Conservation (phyloP, 768 basidiomycete species). For the Stropharia rugosoannulata region DNA sequence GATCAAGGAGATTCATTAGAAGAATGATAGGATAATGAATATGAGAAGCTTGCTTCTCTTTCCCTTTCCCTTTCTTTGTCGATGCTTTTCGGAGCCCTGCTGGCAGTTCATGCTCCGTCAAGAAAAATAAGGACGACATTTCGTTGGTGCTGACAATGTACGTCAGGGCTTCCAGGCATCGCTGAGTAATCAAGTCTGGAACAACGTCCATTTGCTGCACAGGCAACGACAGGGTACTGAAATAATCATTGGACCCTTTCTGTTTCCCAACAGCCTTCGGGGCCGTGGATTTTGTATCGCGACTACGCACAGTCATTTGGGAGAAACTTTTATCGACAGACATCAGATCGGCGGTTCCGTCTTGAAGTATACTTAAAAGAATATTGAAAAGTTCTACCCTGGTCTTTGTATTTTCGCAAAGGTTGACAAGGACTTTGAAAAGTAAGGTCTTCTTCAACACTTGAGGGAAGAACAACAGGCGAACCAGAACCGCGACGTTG, state of each 20-base stretch:
- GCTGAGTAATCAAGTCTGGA: conserved; percentile 91
- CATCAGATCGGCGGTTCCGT: conserved; percentile 89
- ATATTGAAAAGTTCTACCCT: conserved; percentile 92
- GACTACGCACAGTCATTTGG: conserved; percentile 76
- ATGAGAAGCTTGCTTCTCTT: conserved; percentile 80
- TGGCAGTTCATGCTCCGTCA: conserved; percentile 91
- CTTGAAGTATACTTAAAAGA: conserved; percentile 90
- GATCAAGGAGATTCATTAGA: conserved; percentile 83
- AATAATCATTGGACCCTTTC: conserved; percentile 53
- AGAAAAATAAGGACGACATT: conserved; percentile 86
- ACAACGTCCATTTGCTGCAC: conserved; percentile 73
- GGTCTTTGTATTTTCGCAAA: conserved; percentile 94
- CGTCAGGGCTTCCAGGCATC: conserved; percentile 88
- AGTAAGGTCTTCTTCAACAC: conserved; percentile 82
- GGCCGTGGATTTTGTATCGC: conserved; percentile 43
- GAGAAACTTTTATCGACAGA: conserved; percentile 93
- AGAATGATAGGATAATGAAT: conserved; percentile 91
- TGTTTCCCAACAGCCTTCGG: conserved; percentile 72
- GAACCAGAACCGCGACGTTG: conserved; percentile 85
- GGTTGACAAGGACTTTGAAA: conserved; percentile 87
- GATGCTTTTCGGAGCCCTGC: conserved; percentile 66
- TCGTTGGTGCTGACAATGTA: conserved; percentile 88
- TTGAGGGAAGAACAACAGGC: conserved; percentile 95
- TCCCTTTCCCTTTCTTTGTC: conserved; percentile 91
- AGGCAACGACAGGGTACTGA: conserved; percentile 46